A percentile compares a stretch with the other conserved stretches of the same genome.
Conservation (phyloP, 192 early-diverging fungal genomes). For the Umbelopsis vinacea region DNA sequence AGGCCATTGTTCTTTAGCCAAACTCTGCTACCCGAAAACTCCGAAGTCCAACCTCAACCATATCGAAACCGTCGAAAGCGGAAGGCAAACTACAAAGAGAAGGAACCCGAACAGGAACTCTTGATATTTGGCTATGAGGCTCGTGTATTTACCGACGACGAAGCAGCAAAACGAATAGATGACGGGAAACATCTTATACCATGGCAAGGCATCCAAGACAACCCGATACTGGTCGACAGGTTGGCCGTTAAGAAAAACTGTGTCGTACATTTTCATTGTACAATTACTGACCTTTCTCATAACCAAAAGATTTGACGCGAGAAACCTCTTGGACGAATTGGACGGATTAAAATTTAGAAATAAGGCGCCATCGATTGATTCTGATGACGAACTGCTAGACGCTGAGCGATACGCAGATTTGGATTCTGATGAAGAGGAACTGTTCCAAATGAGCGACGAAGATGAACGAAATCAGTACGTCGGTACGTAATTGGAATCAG, state of each 20-base stretch:
- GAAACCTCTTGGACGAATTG: constrained; percentile 60
- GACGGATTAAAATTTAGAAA: constrained; percentile 20
- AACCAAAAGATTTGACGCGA: constrained; percentile 61
- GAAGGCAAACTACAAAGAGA: background rate
- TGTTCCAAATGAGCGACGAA: constrained; percentile 56
- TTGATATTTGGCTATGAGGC: constrained; percentile 58
- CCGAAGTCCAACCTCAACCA: constrained; percentile 2
- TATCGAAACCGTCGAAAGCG: constrained; percentile 7
- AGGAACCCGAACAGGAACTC: constrained; percentile 30
- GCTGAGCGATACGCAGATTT: constrained; percentile 63
- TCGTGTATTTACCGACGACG: constrained; percentile 48
- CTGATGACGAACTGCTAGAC: constrained; percentile 38
- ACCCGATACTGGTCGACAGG: constrained; percentile 50
- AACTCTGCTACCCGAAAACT: constrained; percentile 7
- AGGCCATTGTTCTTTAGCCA: constrained; percentile 13
- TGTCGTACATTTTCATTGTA: background rate
- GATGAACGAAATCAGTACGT: constrained; percentile 56
- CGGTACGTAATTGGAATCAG: constrained; percentile 30
- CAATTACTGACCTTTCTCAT: background rate
- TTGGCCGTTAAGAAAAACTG: constrained; percentile 9
- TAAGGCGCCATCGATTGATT: constrained; percentile 17
- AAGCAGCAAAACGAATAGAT: constrained; percentile 41
- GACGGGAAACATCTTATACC: constrained; percentile 44
- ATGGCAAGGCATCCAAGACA: constrained; percentile 45
- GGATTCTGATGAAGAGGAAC: constrained; percentile 60